Evolutionary conservation across 1,284 basidiomycete genomes (phyloP).

Genomic region (Agaricales sp.): DNA sequence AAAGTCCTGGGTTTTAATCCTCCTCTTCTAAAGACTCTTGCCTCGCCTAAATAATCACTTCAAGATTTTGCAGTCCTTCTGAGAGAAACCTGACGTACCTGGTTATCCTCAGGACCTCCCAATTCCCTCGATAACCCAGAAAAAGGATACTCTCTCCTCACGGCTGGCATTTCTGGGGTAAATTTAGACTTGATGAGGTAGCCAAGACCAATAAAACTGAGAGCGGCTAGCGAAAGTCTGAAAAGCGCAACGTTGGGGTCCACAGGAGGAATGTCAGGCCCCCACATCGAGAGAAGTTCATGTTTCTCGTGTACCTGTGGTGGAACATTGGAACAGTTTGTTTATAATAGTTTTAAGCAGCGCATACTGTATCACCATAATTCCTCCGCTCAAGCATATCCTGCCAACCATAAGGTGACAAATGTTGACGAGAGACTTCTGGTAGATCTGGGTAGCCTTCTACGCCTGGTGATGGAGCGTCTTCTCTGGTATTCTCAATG

Average conservation of each 20-base stretch:
- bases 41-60: background rate
- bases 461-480: constrained; percentile 54
- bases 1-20: background rate
- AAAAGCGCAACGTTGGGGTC: constrained; percentile 46
- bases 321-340: constrained; percentile 11
- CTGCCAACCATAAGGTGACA: constrained; percentile 72
- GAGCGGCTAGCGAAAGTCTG: constrained; percentile 51
- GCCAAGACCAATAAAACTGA: constrained; percentile 50
- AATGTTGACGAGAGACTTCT: constrained; percentile 55
- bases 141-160: constrained; percentile 65
- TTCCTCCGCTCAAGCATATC: constrained; percentile 77
- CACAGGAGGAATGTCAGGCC: constrained; percentile 63
- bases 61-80: background rate
- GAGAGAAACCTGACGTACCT: constrained; percentile 31
- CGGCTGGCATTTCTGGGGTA: constrained; percentile 47
- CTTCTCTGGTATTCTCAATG: constrained; percentile 22
- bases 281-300: constrained; percentile 83
- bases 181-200: constrained; percentile 41
- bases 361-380: constrained; percentile 68
- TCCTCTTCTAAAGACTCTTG: background rate
- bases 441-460: constrained; percentile 74
- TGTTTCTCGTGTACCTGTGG: constrained; percentile 74
- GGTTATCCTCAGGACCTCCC: constrained; percentile 64
- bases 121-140: constrained; percentile 63
- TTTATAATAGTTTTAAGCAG: background rate